Evolutionary conservation across 208 protist genomes (phyloP).

Genomic region (Leishmania braziliensis): DNA sequence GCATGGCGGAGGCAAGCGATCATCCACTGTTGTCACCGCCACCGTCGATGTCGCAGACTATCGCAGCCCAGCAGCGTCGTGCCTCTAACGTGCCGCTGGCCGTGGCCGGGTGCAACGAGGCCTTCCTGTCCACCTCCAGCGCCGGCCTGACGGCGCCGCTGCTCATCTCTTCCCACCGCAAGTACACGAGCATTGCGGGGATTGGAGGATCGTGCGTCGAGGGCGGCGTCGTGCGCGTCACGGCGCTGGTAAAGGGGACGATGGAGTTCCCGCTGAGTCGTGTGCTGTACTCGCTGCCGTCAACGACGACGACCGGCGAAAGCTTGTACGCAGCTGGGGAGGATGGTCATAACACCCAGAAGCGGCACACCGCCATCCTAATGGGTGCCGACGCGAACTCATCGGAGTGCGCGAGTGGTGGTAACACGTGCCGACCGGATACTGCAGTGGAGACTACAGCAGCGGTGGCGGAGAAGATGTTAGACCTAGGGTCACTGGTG

Average conservation of each 20-base stretch:
- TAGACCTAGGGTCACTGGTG: conserved; percentile 45
- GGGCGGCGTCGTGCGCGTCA: conserved; percentile 53
- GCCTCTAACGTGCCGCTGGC: conserved; percentile 2
- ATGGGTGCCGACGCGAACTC: not conserved
- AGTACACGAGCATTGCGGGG: conserved; percentile 54
- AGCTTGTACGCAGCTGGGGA: not conserved
- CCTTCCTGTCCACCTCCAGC: conserved; percentile 36
- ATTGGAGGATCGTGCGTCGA: conserved; percentile 66
- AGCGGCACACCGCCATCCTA: not conserved
- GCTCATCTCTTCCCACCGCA: conserved; percentile 53
- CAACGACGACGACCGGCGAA: not conserved
- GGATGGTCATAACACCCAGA: not conserved
- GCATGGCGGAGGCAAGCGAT: not conserved
- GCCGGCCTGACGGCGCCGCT: conserved; percentile 47
- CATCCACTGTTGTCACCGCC: not conserved
- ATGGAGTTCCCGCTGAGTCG: conserved; percentile 36
- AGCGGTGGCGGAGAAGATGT: not conserved
- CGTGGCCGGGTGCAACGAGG: conserved; percentile 24
- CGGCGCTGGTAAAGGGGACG: conserved; percentile 42
- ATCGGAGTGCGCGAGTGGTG: not conserved
- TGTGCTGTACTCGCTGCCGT: conserved; percentile 14
- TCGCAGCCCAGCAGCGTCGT: conserved; percentile 9
- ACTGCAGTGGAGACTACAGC: not conserved
- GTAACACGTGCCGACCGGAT: not conserved
- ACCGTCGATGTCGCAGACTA: not conserved